A percentile compares a stretch with the other conserved stretches of the same genome.
Evolutionary conservation across 2,329 filamentous ascomycete species (phyloP).

Genomic region (Monosporascus sp.): DNA sequence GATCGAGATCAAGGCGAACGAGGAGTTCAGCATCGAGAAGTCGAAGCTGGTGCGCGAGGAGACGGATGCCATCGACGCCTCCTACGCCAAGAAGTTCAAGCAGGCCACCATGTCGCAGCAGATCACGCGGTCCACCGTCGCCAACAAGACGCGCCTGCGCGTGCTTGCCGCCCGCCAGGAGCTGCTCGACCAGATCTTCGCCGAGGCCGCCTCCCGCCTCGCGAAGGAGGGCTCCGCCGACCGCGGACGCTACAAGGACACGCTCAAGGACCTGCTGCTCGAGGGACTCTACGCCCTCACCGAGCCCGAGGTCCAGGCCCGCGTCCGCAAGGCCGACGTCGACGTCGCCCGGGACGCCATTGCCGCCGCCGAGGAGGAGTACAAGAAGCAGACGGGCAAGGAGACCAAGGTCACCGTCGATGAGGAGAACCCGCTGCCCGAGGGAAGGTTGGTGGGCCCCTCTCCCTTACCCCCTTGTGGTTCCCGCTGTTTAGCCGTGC

Average conservation of each 20-base stretch:
- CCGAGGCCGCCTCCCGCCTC: slow-evolving; percentile 70
- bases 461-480: background rate
- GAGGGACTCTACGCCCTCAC: slow-evolving; percentile 86
- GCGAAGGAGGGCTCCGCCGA: slow-evolving; percentile 58
- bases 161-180: slow-evolving; percentile 85
- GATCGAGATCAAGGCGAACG: slow-evolving; percentile 96
- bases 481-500: background rate
- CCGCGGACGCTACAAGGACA: slow-evolving; percentile 66
- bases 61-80: slow-evolving; percentile 82
- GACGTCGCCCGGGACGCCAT: slow-evolving; percentile 73
- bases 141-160: slow-evolving; percentile 92
- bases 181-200: slow-evolving; percentile 85
- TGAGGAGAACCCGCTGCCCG: slow-evolving; percentile 72
- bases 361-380: slow-evolving; percentile 71
- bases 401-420: slow-evolving; percentile 68
- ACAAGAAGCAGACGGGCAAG: slow-evolving; percentile 70
- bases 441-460: slow-evolving; percentile 66
- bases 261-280: slow-evolving; percentile 76
- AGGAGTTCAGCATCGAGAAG: slow-evolving; percentile 99
- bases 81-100: slow-evolving; percentile 99
- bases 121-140: slow-evolving; percentile 91
- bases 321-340: slow-evolving; percentile 74
- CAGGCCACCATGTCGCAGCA: slow-evolving; percentile 97
- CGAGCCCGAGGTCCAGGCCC: slow-evolving; percentile 70
- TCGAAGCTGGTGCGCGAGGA: slow-evolving; percentile 97